These are phyloP conservation scores for Apiotrichum sp. DNA, from an alignment of 1,284 basidiomycete species.

Conservation along the genomic window DNA sequence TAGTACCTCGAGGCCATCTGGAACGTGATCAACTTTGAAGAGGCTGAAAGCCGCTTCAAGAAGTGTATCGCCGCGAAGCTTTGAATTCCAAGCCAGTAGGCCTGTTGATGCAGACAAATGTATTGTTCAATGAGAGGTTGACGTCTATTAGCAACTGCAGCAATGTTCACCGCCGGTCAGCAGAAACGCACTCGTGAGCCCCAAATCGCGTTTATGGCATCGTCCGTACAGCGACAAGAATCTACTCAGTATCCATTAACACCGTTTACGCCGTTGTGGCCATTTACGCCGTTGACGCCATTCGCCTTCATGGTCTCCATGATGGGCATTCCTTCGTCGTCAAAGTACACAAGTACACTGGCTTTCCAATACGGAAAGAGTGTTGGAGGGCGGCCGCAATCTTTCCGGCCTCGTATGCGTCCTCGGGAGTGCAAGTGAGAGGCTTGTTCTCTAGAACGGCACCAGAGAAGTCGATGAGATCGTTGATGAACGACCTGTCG, in stretches of 20 bases:
- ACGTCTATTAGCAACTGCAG: too few species aligned
- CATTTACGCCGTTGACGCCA: too few species aligned
- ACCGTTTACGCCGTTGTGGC: too few species aligned
- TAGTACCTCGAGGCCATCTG: slow-evolving; percentile 78
- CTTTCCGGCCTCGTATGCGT: slow-evolving; percentile 27
- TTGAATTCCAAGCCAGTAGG: too few species aligned
- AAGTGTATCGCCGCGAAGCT: too few species aligned
- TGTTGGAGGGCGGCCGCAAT: slow-evolving; percentile 28
- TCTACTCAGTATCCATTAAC: too few species aligned
- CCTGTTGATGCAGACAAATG: too few species aligned
- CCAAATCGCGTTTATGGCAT: too few species aligned
- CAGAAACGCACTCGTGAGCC: too few species aligned
- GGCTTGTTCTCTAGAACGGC: slow-evolving; percentile 16
- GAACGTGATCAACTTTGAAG: slow-evolving; percentile 87
- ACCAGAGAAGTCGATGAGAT: slow-evolving; percentile 17
- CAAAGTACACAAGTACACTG: slow-evolving; percentile 21
- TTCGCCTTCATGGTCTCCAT: background rate
- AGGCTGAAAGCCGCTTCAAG: slow-evolving; percentile 69
- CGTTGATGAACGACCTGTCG: slow-evolving; percentile 31
- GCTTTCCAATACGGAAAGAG: slow-evolving; percentile 19
- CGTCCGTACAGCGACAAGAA: too few species aligned
- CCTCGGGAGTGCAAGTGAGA: slow-evolving; percentile 19
- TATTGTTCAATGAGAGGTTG: too few species aligned
- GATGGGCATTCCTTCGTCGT: slow-evolving; percentile 26
- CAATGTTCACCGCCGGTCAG: too few species aligned